A percentile compares a stretch with the other conserved stretches of the same genome.
phyloP scores from a whole-genome alignment of 768 basidiomycete genomes.

The Termitomyces sp. region DNA sequence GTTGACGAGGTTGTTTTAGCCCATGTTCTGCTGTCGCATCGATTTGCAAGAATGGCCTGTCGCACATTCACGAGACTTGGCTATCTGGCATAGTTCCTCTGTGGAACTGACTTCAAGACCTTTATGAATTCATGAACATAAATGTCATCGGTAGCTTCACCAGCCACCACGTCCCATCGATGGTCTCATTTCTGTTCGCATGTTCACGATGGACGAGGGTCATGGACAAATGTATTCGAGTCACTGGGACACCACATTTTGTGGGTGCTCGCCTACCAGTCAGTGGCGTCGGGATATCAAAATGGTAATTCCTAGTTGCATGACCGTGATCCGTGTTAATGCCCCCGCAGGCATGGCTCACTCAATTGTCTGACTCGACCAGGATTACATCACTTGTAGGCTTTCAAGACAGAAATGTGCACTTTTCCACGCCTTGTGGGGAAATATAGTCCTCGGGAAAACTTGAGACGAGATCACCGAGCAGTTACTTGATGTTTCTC shows the following conservation, averaged over 20 bases:
- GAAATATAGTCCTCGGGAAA: not conserved
- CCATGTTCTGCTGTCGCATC: not conserved
- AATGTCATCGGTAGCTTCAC: not conserved
- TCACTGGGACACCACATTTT: not conserved
- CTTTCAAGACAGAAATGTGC: not conserved
- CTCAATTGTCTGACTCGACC: not conserved
- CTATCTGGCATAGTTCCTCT: not conserved
- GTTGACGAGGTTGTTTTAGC: not conserved
- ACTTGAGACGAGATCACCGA: not conserved
- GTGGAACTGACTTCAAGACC: not conserved
- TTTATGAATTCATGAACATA: not conserved
- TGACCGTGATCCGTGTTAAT: not conserved
- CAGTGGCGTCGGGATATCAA: not conserved
- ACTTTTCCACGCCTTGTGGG: not conserved
- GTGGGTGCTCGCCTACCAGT: not conserved
- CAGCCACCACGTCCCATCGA: not conserved
- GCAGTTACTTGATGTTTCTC: not conserved
- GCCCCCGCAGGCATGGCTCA: not conserved
- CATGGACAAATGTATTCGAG: not conserved
- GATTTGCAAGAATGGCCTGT: not conserved
- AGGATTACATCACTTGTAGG: not conserved
- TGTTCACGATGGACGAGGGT: not conserved
- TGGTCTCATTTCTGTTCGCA: not conserved
- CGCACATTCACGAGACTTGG: not conserved
- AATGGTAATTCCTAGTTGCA: not conserved